Base-by-base conservation (phyloP, 805 yeast genomes). In the Barnettozyma populi region DNA sequence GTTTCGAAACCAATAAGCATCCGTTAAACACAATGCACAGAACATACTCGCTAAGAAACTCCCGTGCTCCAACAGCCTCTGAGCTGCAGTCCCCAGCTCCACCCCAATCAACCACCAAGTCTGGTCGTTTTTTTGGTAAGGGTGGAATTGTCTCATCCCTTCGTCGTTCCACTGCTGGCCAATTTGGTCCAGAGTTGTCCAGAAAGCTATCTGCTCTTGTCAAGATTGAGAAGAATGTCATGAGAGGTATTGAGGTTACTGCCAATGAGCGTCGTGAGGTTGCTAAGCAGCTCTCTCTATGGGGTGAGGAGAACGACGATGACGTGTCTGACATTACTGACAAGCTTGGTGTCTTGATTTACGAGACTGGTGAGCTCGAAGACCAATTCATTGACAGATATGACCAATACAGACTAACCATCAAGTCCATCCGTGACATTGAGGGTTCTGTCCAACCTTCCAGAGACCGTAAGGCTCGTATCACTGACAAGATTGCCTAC, bases 281-380 rank as follows among this genome's bases (percentile, higher is more conserved):
- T 59, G 99, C 98, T 61, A 90, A 90, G 76, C 98, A 92, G 76
- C 80, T 92, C 68, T 90, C 97, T 32, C 69, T 84, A 58, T 92
- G 99, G 99, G 99, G 99, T 74, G 96, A 87, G 69, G 95, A 86
- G 66, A 90, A 90, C 66, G 98, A 92, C 67, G 98, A 92, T 63
- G 99, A 92, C 63, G 96, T 92, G 48, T 82, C 94, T 52, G 98
- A 92, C 70, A 90, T 92, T 55, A 92, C 98, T 58, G 99, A 92
- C 73, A 90, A 94, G 73, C 80, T 92, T 68, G 98, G 98, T 67
- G 97, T 92, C 47, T 77, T 92, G 57, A 82, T 94, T 64, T 92
- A 84, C 74, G 98, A 92, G 77, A 80, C 94, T 66, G 97, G 96
- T 71, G 98, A 92, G 78, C 81, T 94, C 64, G 98, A 92, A 76